These are phyloP conservation scores for Talaromyces sp. DNA, from an alignment of 2,329 filamentous ascomycete genomes.

Conservation along the genomic window DNA sequence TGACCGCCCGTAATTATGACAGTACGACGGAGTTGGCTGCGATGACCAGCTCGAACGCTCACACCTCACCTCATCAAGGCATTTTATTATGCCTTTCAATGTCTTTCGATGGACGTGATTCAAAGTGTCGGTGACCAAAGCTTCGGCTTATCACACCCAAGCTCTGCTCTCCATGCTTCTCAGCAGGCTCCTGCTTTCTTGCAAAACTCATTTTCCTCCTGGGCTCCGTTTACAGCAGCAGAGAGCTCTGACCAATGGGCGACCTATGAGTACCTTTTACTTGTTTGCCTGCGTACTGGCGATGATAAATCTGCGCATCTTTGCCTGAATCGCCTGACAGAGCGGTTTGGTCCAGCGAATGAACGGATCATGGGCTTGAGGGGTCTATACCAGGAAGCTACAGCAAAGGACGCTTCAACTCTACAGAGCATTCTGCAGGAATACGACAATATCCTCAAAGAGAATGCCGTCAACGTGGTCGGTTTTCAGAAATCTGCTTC, in stretches of 20 bases:
- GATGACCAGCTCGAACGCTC: neutral
- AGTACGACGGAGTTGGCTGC: neutral
- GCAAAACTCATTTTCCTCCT: slow-evolving; percentile 19
- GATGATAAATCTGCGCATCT: slow-evolving; percentile 72
- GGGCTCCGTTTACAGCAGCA: slow-evolving; percentile 45
- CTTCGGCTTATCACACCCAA: slow-evolving; percentile 32
- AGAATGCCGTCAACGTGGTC: slow-evolving; percentile 75
- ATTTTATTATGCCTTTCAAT: neutral
- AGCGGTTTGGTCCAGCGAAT: slow-evolving; percentile 77
- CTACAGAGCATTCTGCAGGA: slow-evolving; percentile 66
- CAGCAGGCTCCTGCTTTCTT: slow-evolving; percentile 40
- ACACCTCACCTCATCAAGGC: neutral
- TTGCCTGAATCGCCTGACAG: slow-evolving; percentile 68
- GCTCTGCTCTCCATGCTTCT: slow-evolving; percentile 40
- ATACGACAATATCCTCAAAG: slow-evolving; percentile 69
- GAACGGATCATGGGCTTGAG: slow-evolving; percentile 79
- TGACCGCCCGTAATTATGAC: neutral
- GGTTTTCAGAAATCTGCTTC: slow-evolving; percentile 27
- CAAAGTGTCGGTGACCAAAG: neutral
- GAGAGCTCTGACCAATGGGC: slow-evolving; percentile 81
- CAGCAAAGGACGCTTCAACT: slow-evolving; percentile 60
- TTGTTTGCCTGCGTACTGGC: slow-evolving; percentile 76
- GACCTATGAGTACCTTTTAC: slow-evolving; percentile 78
- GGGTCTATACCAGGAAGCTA: slow-evolving; percentile 80
- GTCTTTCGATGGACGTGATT: neutral